phyloP scores from a whole-genome alignment of 768 basidiomycete genomes.

The Calvatia gigantea region DNA sequence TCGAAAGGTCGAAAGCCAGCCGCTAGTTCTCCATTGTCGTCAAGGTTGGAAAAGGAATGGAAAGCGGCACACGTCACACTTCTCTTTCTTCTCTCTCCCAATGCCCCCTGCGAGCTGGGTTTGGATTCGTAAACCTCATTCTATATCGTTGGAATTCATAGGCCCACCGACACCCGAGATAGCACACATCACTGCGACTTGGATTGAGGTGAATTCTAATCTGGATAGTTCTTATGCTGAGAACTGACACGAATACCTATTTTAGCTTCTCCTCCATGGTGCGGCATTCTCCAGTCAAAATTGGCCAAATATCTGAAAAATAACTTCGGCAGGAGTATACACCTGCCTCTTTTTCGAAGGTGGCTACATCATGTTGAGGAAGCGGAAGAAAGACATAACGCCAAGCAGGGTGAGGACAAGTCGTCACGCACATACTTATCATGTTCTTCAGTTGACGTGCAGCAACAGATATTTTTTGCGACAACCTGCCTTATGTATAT shows the following conservation, averaged over 20 bases:
- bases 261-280: conserved; percentile 10
- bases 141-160: background rate
- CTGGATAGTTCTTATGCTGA: background rate
- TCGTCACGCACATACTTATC: background rate
- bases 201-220: conserved; percentile 17
- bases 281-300: background rate
- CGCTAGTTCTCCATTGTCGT: background rate
- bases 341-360: conserved; percentile 18
- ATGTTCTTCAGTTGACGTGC: background rate
- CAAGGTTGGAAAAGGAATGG: conserved; percentile 1
- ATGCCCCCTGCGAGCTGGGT: background rate
- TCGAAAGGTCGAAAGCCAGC: too few relatives aligned
- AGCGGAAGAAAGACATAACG: conserved; percentile 4
- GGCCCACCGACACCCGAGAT: conserved; percentile 5
- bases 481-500: conserved; percentile 22
- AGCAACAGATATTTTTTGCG: conserved; percentile 19
- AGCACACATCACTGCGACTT: conserved; percentile 13
- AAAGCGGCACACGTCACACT: background rate
- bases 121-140: conserved; percentile 2
- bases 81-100: background rate
- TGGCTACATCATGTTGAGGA: conserved; percentile 17
- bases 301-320: background rate
- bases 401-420: conserved; percentile 13
- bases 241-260: background rate
- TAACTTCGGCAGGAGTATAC: conserved; percentile 14